These are phyloP conservation scores for Pseudomicrostroma phylloplanum DNA, from an alignment of 1,284 basidiomycete species.

Conservation along the genomic window DNA sequence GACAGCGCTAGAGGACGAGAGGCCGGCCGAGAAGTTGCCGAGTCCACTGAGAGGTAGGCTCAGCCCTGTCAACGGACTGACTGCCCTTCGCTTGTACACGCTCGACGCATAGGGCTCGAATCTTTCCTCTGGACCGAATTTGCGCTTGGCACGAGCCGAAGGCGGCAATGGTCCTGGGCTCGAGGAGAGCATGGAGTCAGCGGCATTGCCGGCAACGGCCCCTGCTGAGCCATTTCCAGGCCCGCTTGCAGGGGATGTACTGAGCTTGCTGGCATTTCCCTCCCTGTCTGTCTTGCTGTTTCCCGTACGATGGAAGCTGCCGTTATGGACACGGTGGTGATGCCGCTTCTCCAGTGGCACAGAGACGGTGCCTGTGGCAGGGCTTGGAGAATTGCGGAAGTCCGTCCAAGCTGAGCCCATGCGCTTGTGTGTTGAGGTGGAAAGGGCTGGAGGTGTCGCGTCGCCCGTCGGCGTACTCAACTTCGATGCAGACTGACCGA, in stretches of 20 bases:
- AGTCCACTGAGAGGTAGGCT: neutral
- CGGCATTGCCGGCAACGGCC: neutral
- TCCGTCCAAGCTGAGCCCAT: conserved; percentile 5
- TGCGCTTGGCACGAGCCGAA: neutral
- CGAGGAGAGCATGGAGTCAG: neutral
- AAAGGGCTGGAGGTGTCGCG: conserved; percentile 2
- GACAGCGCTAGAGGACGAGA: neutral
- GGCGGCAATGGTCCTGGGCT: neutral
- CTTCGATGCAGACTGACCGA: no score
- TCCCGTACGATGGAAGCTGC: neutral
- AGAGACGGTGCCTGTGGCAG: neutral
- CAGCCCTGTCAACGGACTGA: neutral
- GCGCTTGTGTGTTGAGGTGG: neutral
- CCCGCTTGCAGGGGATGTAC: neutral
- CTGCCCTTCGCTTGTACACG: neutral
- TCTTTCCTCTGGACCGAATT: neutral
- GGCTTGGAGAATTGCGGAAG: conserved; percentile 6
- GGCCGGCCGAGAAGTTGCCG: neutral
- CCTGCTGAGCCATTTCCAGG: neutral
- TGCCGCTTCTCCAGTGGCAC: conserved; percentile 2
- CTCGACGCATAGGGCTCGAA: conserved; percentile 1
- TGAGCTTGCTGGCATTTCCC: neutral
- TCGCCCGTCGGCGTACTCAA: no score
- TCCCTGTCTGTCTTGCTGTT: neutral
- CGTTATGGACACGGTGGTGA: neutral